phyloP scores from a whole-genome alignment of 2,329 filamentous ascomycete genomes.

The Monilinia polystroma region DNA sequence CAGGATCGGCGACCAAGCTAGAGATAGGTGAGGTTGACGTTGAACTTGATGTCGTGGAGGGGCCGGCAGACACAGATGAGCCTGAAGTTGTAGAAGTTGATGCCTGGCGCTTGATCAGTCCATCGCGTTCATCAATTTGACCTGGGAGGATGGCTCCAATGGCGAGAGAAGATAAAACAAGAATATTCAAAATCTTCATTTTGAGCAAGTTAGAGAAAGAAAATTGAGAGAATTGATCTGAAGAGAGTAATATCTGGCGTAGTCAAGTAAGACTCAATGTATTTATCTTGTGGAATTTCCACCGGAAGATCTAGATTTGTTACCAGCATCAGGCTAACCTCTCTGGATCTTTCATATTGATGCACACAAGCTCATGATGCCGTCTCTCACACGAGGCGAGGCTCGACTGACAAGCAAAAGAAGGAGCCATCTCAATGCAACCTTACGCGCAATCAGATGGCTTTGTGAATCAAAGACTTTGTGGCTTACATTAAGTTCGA shows the following conservation, averaged over 20 bases:
- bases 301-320: not conserved
- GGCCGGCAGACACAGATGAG: not conserved
- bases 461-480: not conserved
- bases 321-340: no score
- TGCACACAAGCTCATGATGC: conserved; percentile 13
- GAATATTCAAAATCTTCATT: conserved; percentile 23
- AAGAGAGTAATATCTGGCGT: conserved; percentile 17
- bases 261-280: conserved; percentile 16
- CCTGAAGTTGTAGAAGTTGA: conserved; percentile 13
- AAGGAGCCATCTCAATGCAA: not conserved
- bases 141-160: conserved; percentile 11
- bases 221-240: conserved; percentile 18
- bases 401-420: conserved; percentile 7
- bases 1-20: conserved; percentile 23
- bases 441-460: conserved; percentile 1
- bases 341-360: not conserved
- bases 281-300: conserved; percentile 20
- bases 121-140: conserved; percentile 14
- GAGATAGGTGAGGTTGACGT: conserved; percentile 17
- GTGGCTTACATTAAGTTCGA: conserved; percentile 8
- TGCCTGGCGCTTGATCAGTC: conserved; percentile 3
- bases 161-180: conserved; percentile 17
- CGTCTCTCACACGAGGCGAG: conserved; percentile 21
- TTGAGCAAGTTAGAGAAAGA: conserved; percentile 22
- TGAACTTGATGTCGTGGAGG: conserved; percentile 9